Base-by-base conservation (phyloP, 306 rosid genomes). In the Castanopsis chinensis region DNA sequence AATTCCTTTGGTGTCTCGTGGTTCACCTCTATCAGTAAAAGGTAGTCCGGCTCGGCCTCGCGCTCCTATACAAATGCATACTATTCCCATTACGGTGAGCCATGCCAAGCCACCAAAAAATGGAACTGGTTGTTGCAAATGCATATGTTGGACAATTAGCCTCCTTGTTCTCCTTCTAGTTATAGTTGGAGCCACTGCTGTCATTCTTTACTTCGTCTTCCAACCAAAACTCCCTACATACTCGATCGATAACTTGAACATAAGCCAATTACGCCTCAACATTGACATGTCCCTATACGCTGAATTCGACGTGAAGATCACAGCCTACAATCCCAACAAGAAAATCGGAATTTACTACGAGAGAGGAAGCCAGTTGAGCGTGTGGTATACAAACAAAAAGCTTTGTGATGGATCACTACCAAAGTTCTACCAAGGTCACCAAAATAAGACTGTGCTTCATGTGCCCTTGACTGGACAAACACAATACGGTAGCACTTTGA, bases 301-400 rank as follows among this genome's bases (percentile, higher is more conserved):
- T 6, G 81, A 83, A 82, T 94, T 94, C 60, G 88, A 91, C 45
- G 95, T 92, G 74, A 89, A 85, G 86, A 86, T 94, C 83, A 91
- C 95, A 30, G 89, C 97, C 52, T 63, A 77, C 11, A 92, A 94
- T 71, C 97, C 97, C 25, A 94, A 94, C 84, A 69, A 90, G 81
- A 94, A 90, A 81, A 94, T 91, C 30, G 95, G 99, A n/a, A 89
- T 92, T 32, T 91, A 91, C 90, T 92, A 94, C 37, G 87, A 91
- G 73, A 72, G 89, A 55, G 97, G 97, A 28, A 95, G 99, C 33
- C 84, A 25, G 78, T 25, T 94, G 76, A 90, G 97, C 51, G 97
- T 91, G 14, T 92, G 91, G 92, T 92, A 91, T 83, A 56, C 90
- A 30, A 83, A 89, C 63, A 84, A 85, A 27, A 73, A 54, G 88